Evolutionary conservation across 176 grass and related monocot genomes (phyloP).

Genomic region (Musa schizocarpa): DNA sequence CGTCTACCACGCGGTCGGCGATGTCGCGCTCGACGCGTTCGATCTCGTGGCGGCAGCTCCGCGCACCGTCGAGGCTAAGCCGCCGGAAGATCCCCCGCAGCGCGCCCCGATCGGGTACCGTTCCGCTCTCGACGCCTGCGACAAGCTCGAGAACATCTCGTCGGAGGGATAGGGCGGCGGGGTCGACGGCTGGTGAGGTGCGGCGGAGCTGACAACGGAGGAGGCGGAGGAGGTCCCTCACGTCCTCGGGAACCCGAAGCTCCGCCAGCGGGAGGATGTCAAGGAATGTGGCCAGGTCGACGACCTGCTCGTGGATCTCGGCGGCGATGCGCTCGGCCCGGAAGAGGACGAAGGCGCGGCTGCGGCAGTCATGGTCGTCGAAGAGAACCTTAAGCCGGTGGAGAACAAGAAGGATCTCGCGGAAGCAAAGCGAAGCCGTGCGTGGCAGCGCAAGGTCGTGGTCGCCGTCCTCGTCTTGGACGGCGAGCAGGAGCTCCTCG

Average conservation of each 20-base stretch:
- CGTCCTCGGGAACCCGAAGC: slow-evolving; percentile 50
- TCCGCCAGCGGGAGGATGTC: slow-evolving; percentile 59
- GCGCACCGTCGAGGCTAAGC: slow-evolving; percentile 44
- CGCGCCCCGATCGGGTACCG: slow-evolving; percentile 52
- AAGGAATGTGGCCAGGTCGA: slow-evolving; percentile 66
- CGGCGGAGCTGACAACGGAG: slow-evolving; percentile 55
- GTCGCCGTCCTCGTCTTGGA: neutral
- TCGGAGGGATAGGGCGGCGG: slow-evolving; percentile 36
- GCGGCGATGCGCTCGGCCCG: slow-evolving; percentile 40
- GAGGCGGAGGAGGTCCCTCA: slow-evolving; percentile 49
- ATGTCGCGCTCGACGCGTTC: slow-evolving; percentile 57
- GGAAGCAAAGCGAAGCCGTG: slow-evolving; percentile 51
- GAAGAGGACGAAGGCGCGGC: slow-evolving; percentile 62
- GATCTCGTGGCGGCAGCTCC: slow-evolving; percentile 66
- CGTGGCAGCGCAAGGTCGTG: slow-evolving; percentile 29
- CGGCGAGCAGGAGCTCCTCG: slow-evolving; percentile 40
- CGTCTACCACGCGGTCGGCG: slow-evolving; percentile 16
- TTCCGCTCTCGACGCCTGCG: slow-evolving; percentile 53
- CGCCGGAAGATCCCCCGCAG: slow-evolving; percentile 45
- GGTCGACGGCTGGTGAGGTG: slow-evolving; percentile 21
- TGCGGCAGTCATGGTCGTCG: slow-evolving; percentile 44
- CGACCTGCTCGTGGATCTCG: slow-evolving; percentile 52
- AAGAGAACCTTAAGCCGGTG: slow-evolving; percentile 70
- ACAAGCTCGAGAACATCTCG: slow-evolving; percentile 32
- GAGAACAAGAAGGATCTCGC: slow-evolving; percentile 60